A percentile compares a stretch with the other conserved stretches of the same genome.
Evolutionary conservation across 805 yeast species (phyloP).

Genomic region (Ogataea haglerorum): DNA sequence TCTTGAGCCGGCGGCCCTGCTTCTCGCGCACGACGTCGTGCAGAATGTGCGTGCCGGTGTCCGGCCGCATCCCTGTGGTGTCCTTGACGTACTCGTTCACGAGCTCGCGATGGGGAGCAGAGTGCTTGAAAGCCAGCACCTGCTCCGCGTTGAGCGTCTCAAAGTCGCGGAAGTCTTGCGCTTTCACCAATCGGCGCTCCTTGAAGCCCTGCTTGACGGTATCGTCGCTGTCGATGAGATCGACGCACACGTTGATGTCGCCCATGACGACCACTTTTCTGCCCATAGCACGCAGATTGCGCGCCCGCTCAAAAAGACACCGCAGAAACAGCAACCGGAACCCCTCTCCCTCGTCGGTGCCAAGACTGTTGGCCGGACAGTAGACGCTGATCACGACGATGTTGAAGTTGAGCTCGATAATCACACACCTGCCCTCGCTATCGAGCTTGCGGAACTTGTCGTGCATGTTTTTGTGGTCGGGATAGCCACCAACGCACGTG

Average conservation of each 20-base stretch:
- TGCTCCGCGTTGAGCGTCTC: constrained; percentile 33
- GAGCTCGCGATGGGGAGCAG: constrained; percentile 40
- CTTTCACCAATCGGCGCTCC: constrained; percentile 32
- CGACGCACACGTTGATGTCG: constrained; percentile 79
- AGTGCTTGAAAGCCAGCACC: constrained; percentile 36
- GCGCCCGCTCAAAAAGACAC: constrained; percentile 58
- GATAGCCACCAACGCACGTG: constrained; percentile 70
- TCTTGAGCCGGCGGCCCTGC: constrained; percentile 54
- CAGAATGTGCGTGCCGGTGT: constrained; percentile 40
- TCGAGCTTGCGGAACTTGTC: constrained; percentile 46
- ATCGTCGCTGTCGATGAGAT: constrained; percentile 81
- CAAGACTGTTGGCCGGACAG: constrained; percentile 88
- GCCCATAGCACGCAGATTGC: constrained; percentile 49
- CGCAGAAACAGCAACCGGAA: constrained; percentile 57
- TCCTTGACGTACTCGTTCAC: constrained; percentile 42
- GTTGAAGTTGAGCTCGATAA: constrained; percentile 65
- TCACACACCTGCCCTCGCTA: constrained; percentile 78
- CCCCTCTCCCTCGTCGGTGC: constrained; percentile 61
- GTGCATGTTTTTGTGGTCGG: constrained; percentile 36
- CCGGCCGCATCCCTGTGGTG: constrained; percentile 23
- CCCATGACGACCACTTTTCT: constrained; percentile 81
- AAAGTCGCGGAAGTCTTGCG: constrained; percentile 30
- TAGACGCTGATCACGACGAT: constrained; percentile 65
- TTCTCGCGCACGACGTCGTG: constrained; percentile 56
- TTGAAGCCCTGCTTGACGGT: constrained; percentile 45